A percentile compares a stretch with the other conserved stretches of the same genome.
Conservation (phyloP, 208 protist species). For the Vickermania ingenoplastis region DNA sequence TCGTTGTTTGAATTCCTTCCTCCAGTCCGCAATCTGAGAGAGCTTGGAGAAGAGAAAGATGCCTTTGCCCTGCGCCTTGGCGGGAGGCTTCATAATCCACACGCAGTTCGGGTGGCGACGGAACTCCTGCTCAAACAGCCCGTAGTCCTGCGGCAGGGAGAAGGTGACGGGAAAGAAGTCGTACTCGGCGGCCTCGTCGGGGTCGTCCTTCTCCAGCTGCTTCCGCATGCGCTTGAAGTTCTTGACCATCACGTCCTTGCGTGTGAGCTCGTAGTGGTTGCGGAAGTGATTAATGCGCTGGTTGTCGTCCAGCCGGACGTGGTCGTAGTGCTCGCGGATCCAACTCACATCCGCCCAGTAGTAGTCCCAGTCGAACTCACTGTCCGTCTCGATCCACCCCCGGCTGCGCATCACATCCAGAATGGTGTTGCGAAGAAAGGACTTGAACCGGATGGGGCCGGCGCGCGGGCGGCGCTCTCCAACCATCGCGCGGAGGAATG, state of each 20-base stretch:
- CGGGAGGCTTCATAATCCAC: slow-evolving; percentile 97
- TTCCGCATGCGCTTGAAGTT: slow-evolving; percentile 92
- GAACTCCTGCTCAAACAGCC: slow-evolving; percentile 92
- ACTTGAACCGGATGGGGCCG: slow-evolving; percentile 74
- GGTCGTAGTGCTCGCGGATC: slow-evolving; percentile 90
- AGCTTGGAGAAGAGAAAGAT: slow-evolving; percentile 97
- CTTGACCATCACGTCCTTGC: slow-evolving; percentile 94
- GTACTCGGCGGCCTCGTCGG: slow-evolving; percentile 77
- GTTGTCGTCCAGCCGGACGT: slow-evolving; percentile 75
- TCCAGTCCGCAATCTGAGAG: slow-evolving; percentile 92
- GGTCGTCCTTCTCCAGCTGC: slow-evolving; percentile 74
- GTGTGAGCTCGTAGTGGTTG: slow-evolving; percentile 95
- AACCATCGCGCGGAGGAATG: slow-evolving; percentile 17
- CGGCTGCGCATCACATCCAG: slow-evolving; percentile 88
- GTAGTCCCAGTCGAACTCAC: slow-evolving; percentile 88
- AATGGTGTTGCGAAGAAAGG: slow-evolving; percentile 85
- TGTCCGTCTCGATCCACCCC: slow-evolving; percentile 89
- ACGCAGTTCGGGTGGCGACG: slow-evolving; percentile 76
- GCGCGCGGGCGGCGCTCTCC: slow-evolving; percentile 20
- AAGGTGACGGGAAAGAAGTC: slow-evolving; percentile 94
- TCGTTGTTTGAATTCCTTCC: slow-evolving; percentile 71
- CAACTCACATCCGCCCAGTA: slow-evolving; percentile 90
- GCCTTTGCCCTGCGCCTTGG: slow-evolving; percentile 93
- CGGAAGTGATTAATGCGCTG: slow-evolving; percentile 93
- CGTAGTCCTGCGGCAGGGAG: slow-evolving; percentile 92